Percentiles rank a stretch among this genome's conserved stretches.
These are phyloP conservation scores for Butyriboletus loyo DNA, from an alignment of 768 basidiomycete species.

Conservation along the genomic window DNA sequence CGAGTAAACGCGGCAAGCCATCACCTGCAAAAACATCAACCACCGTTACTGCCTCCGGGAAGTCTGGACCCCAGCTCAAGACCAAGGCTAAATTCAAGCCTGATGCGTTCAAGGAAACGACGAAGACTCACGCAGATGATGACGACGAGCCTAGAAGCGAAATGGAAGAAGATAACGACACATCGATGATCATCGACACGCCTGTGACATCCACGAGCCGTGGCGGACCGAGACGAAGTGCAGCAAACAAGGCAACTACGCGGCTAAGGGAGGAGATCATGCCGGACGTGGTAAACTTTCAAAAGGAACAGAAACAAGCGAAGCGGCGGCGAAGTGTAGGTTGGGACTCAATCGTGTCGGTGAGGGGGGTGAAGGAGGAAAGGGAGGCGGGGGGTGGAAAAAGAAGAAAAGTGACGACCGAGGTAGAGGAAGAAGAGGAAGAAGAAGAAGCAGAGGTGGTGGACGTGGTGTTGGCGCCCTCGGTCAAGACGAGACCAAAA, in stretches of 20 bases:
- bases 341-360: slow-evolving; percentile 24
- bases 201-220: slow-evolving; percentile 14
- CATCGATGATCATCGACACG: slow-evolving; percentile 10
- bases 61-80: slow-evolving; percentile 2
- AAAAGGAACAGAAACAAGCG: slow-evolving; percentile 57
- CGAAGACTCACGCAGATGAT: neutral
- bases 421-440: slow-evolving; percentile 24
- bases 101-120: neutral
- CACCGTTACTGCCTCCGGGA: neutral
- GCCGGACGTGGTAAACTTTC: slow-evolving; percentile 71
- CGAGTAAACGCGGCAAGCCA: slow-evolving; percentile 16
- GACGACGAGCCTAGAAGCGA: neutral
- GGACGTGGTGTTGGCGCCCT: slow-evolving; percentile 11
- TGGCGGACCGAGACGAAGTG: slow-evolving; percentile 43
- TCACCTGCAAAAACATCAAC: slow-evolving; percentile 14
- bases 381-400: slow-evolving; percentile 18
- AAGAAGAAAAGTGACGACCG: slow-evolving; percentile 17
- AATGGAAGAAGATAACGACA: neutral
- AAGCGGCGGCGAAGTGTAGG: slow-evolving; percentile 33
- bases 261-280: slow-evolving; percentile 55
- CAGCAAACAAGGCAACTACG: slow-evolving; percentile 48
- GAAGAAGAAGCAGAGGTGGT: slow-evolving; percentile 27
- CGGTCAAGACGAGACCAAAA: slow-evolving; percentile 14
- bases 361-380: slow-evolving; percentile 10
- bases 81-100: slow-evolving; percentile 2